phyloP scores from a whole-genome alignment of 352 stramenopile genomes.

The Phytopythium oedochilum region DNA sequence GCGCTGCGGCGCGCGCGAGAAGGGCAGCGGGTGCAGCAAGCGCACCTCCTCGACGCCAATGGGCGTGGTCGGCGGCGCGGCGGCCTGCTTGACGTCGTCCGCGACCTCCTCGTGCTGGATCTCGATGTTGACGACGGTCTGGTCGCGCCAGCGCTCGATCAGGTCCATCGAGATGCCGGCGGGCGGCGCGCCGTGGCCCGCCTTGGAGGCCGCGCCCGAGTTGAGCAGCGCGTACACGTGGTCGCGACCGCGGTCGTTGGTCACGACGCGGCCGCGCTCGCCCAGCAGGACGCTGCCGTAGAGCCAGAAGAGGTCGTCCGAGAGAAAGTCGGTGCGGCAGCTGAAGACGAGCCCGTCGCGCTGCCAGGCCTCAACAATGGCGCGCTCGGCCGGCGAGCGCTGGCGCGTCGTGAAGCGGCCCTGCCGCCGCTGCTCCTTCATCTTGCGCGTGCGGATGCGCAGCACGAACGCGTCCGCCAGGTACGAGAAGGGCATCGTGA shows the following conservation, averaged over 20 bases:
- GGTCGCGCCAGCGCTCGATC: slow-evolving; percentile 65
- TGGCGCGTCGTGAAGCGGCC: slow-evolving; percentile 48
- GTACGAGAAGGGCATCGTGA: slow-evolving; percentile 69
- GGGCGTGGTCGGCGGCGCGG: slow-evolving; percentile 5
- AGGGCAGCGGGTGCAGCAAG: slow-evolving; percentile 55
- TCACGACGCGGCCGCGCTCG: slow-evolving; percentile 80
- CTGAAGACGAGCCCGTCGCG: slow-evolving; percentile 87
- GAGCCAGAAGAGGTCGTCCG: slow-evolving; percentile 98
- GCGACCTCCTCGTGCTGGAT: slow-evolving; percentile 58
- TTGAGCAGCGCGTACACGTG: slow-evolving; percentile 82
- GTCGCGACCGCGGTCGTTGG: slow-evolving; percentile 98
- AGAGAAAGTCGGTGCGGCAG: slow-evolving; percentile 76
- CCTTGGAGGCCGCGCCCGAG: slow-evolving; percentile 21
- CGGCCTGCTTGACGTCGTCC: not conserved
- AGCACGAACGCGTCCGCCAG: slow-evolving; percentile 59
- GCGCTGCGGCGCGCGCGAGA: slow-evolving; percentile 63
- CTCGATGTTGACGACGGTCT: slow-evolving; percentile 66
- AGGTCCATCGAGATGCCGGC: slow-evolving; percentile 60
- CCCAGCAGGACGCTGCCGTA: slow-evolving; percentile 88
- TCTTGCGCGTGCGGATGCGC: slow-evolving; percentile 50
- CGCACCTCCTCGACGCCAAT: slow-evolving; percentile 53
- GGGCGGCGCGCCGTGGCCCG: not conserved
- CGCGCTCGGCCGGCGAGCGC: slow-evolving; percentile 48
- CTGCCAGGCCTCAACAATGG: slow-evolving; percentile 62
- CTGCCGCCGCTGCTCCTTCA: slow-evolving; percentile 34